Evolutionary conservation across 345 rosid species (phyloP), one percentile per base, ranked within the genome.

Genomic region (Mercurialis annua): DNA sequence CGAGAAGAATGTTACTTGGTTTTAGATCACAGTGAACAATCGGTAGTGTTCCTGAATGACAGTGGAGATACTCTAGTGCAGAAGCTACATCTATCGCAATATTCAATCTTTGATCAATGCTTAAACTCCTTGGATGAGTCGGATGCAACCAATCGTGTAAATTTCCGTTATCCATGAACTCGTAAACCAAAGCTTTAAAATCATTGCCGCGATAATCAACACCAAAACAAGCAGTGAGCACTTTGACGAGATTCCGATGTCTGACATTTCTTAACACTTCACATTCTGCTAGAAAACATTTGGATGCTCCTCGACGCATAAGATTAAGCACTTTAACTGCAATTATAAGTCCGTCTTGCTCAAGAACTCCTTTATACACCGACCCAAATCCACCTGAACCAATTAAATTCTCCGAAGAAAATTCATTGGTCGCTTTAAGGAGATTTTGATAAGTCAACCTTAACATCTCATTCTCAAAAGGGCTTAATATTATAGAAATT

Each of bases 101-200:
- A 23, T 21, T 16, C 0, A 53, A 5, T 26, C 58, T 26, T 27
- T 53, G 58, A 4, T 24, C 2, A 27, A 53, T 8, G 15, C 27
- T 27, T 27, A 53, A 16, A 53, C 14, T 26, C 16, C 11, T 53
- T 26, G 34, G 58, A 3, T 6, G 34, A 26, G 58, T 1, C 0
- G 34, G 4, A 53, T 53, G 58, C 14, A 53, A 26, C 58, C 58
- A 53, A 2, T 53, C 34, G 7, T 53, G n/a, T 10, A 53, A n/a
- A 18, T 34, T 53, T 29, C 58, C 58, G 27, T 27, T 27, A 8
- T 12, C 14, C 58, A 53, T 53, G 14, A 53, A 64, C 46, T 64
- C 68, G 4, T 64, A 64, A 34, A 48, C 44, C 43, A 64, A 30
- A 30, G 68, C 68, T 47, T 64, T 64, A 11, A 64, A 64, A 29